Percentiles rank a stretch among this genome's conserved stretches.
Conservation (phyloP, 148 eudicot species). For the Tetragonia tetragonoides region DNA sequence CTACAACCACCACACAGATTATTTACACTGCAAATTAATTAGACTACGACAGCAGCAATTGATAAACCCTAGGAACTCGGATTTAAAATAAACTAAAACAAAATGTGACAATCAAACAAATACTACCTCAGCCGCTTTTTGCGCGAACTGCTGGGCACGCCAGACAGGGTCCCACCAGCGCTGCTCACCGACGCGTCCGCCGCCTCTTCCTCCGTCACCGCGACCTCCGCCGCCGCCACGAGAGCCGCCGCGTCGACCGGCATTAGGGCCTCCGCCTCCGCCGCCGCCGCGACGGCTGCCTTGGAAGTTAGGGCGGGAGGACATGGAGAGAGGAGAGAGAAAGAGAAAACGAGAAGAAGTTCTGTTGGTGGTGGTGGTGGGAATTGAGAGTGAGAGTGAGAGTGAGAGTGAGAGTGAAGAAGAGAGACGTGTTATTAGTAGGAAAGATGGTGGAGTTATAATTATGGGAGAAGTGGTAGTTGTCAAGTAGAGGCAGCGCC, state of each 20-base stretch:
- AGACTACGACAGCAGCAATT: neutral
- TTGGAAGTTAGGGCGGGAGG: conserved; percentile 70
- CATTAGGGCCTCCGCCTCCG: conserved; percentile 40
- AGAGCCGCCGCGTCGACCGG: conserved; percentile 17
- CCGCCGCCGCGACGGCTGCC: conserved; percentile 78
- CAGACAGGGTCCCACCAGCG: conserved; percentile 99
- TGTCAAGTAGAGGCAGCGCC: conserved; percentile 16
- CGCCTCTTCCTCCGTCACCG: conserved; percentile 41
- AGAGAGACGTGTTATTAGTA: conserved; percentile 16
- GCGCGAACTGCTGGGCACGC: conserved; percentile 81
- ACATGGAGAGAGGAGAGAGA: conserved; percentile 47
- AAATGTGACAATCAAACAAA: neutral
- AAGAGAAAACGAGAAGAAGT: conserved; percentile 5
- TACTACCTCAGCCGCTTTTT: conserved; percentile 64
- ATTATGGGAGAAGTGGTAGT: neutral
- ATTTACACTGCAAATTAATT: too few species aligned
- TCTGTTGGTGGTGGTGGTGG: neutral
- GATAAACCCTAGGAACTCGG: too few species aligned
- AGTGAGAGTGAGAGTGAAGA: conserved; percentile 10
- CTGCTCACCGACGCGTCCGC: conserved; percentile 80
- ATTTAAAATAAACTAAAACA: too few species aligned
- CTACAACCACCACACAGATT: too few species aligned
- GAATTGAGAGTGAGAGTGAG: neutral
- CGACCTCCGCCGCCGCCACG: conserved; percentile 43
- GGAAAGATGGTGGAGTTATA: neutral